A percentile compares a stretch with the other conserved stretches of the same genome.
phyloP scores from a whole-genome alignment of 371 early-diverging fungal species.

The Saksenaea oblongispora region DNA sequence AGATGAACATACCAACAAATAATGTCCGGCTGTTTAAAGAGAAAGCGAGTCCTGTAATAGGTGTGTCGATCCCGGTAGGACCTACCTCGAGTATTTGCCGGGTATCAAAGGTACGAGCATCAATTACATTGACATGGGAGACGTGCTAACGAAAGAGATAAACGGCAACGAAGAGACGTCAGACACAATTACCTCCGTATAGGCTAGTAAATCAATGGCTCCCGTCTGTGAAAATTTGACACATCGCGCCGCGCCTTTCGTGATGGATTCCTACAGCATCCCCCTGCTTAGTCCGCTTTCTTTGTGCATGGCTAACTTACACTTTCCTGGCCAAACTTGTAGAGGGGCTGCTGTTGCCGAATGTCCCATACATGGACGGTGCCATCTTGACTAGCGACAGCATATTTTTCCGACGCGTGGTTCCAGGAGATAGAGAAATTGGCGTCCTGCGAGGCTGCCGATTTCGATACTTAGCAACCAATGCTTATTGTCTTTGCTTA shows the following conservation, averaged over 20 bases:
- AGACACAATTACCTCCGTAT: slow-evolving; percentile 83
- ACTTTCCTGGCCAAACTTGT: slow-evolving; percentile 48
- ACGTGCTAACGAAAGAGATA: slow-evolving; percentile 58
- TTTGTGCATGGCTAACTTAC: slow-evolving; percentile 13
- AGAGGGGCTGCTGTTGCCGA: slow-evolving; percentile 34
- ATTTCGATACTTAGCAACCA: slow-evolving; percentile 16
- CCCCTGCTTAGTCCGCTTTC: too few relatives aligned
- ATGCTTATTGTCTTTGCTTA: slow-evolving; percentile 19
- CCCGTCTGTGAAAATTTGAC: slow-evolving; percentile 84
- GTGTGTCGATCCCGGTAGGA: slow-evolving; percentile 61
- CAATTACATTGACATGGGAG: slow-evolving; percentile 82
- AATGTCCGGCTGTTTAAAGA: slow-evolving; percentile 75
- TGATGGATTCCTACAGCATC: slow-evolving; percentile 48
- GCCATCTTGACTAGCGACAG: slow-evolving; percentile 90
- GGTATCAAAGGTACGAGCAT: slow-evolving; percentile 81
- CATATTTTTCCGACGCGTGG: slow-evolving; percentile 69
- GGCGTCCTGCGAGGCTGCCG: slow-evolving; percentile 29
- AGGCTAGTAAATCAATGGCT: slow-evolving; percentile 80
- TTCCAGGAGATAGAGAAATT: slow-evolving; percentile 73
- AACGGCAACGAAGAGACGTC: too few relatives aligned
- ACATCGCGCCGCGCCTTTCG: slow-evolving; percentile 82
- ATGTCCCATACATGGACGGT: slow-evolving; percentile 77
- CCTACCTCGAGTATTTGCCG: slow-evolving; percentile 67
- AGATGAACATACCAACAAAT: slow-evolving; percentile 71
- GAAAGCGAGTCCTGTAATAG: slow-evolving; percentile 80